Conservation (phyloP, 768 basidiomycete species). For the Ramaria rubella region DNA sequence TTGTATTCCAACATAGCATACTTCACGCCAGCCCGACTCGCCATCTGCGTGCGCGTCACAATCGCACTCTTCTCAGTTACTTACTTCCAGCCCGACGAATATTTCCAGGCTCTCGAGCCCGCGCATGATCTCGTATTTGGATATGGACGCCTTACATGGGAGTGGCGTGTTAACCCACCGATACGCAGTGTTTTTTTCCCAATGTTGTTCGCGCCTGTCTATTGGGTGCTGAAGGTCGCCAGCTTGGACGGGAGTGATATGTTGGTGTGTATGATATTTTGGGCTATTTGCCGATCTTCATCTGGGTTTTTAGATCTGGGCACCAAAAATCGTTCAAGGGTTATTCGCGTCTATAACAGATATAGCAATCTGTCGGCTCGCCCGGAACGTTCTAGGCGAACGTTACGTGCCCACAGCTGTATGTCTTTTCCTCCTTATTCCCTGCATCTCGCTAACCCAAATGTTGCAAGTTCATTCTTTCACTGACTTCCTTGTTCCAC, state of each 20-base stretch:
- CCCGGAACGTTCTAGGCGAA: constrained; percentile 49
- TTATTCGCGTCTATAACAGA: constrained; percentile 75
- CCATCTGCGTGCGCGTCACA: constrained; percentile 39
- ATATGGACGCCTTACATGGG: constrained; percentile 92
- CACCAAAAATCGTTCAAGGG: constrained; percentile 75
- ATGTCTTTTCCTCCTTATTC: background rate
- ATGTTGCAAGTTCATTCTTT: constrained; percentile 58
- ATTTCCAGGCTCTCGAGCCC: constrained; percentile 89
- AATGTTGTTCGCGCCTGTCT: constrained; percentile 70
- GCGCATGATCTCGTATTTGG: constrained; percentile 87
- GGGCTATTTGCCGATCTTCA: background rate
- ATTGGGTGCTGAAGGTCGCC: constrained; percentile 56
- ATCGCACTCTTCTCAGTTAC: constrained; percentile 70
- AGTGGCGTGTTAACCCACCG: constrained; percentile 70
- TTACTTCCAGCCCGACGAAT: constrained; percentile 97
- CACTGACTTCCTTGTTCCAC: constrained; percentile 84
- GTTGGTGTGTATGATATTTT: constrained; percentile 42
- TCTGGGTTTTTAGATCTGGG: constrained; percentile 44
- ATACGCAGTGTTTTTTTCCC: constrained; percentile 82
- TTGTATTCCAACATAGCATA: background rate
- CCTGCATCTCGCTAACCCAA: background rate
- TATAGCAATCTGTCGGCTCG: constrained; percentile 59
- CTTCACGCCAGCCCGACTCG: constrained; percentile 18
- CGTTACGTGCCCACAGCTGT: constrained; percentile 58
- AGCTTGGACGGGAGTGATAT: constrained; percentile 48